Evolutionary conservation across 2,329 filamentous ascomycete genomes (phyloP).

Genomic region (Aspergillus oerlinghausenensis): DNA sequence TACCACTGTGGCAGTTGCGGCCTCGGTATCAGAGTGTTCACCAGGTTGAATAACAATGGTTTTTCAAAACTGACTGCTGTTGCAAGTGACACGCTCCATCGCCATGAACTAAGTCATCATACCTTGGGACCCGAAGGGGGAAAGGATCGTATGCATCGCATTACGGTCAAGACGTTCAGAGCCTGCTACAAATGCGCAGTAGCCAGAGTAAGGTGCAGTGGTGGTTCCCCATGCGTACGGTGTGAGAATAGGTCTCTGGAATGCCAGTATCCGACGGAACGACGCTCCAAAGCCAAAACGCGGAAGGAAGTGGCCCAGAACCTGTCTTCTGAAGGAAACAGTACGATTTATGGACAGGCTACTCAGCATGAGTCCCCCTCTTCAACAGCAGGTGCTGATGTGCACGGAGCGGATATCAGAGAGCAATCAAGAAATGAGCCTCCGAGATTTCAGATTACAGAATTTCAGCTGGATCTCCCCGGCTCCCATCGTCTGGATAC

Average conservation of each 20-base stretch:
- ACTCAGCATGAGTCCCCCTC: constrained; percentile 3
- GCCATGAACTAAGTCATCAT: constrained; percentile 38
- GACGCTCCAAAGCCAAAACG: constrained; percentile 31
- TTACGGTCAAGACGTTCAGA: constrained; percentile 40
- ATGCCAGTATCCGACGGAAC: constrained; percentile 38
- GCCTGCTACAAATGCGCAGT: constrained; percentile 38
- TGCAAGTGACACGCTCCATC: constrained; percentile 37
- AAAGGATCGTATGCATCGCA: constrained; percentile 34
- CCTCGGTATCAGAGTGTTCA: not conserved
- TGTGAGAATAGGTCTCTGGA: constrained; percentile 34
- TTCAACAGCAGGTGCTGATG: not conserved
- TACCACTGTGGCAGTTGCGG: not conserved
- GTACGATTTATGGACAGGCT: constrained; percentile 7
- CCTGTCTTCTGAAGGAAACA: constrained; percentile 6
- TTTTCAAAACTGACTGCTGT: not conserved
- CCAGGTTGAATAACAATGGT: not conserved
- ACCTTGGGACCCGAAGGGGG: constrained; percentile 29
- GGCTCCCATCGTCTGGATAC: constrained; percentile 2
- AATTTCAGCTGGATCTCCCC: constrained; percentile 21
- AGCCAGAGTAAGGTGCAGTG: constrained; percentile 38
- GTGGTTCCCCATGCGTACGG: constrained; percentile 33
- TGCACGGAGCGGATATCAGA: not conserved
- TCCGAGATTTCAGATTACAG: constrained; percentile 12
- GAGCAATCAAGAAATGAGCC: constrained; percentile 3
- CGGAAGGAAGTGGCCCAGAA: constrained; percentile 12